A percentile compares a stretch with the other conserved stretches of the same genome.
Evolutionary conservation across 2,329 filamentous ascomycete genomes (phyloP).

Genomic region (Fusarium transvaalense): DNA sequence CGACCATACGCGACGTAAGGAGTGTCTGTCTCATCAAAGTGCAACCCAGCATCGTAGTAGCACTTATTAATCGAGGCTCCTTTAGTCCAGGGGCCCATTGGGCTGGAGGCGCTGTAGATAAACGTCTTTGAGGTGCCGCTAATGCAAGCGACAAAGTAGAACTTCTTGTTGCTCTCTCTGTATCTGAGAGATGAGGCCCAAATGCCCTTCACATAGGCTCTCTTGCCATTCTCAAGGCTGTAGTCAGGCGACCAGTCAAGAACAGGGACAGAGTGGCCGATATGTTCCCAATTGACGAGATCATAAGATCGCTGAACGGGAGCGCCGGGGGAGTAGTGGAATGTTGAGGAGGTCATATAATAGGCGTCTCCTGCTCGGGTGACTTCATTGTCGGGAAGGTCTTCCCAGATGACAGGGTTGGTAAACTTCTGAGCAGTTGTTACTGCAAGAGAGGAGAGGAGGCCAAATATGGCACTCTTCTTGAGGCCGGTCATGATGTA

Average conservation of each 20-base stretch:
- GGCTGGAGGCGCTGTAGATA: slow-evolving; percentile 62
- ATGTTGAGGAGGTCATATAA: slow-evolving; percentile 68
- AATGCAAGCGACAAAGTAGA: slow-evolving; percentile 57
- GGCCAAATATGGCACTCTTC: slow-evolving; percentile 21
- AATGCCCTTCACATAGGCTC: slow-evolving; percentile 66
- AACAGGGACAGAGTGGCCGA: slow-evolving; percentile 57
- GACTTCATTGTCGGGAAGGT: slow-evolving; percentile 67
- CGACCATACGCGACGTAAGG: slow-evolving; percentile 69
- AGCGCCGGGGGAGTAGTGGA: slow-evolving; percentile 68
- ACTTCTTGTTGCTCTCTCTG: slow-evolving; percentile 26
- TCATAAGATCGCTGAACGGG: slow-evolving; percentile 67
- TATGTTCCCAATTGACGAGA: slow-evolving; percentile 64
- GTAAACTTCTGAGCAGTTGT: slow-evolving; percentile 10
- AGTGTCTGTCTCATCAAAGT: slow-evolving; percentile 67
- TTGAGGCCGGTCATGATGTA: neutral
- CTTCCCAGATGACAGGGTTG: slow-evolving; percentile 56
- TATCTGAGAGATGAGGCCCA: slow-evolving; percentile 60
- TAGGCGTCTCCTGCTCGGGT: slow-evolving; percentile 62
- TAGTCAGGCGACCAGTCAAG: slow-evolving; percentile 20
- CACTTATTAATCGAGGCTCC: slow-evolving; percentile 60
- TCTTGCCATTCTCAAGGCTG: slow-evolving; percentile 52
- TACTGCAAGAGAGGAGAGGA: neutral
- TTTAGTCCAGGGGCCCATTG: slow-evolving; percentile 58
- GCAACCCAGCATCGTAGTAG: slow-evolving; percentile 68
- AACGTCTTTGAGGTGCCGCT: slow-evolving; percentile 57